Evolutionary conservation across 768 basidiomycete species (phyloP), one percentile per base, ranked within the genome.

Genomic region (Leucocoprinus birnbaumii): DNA sequence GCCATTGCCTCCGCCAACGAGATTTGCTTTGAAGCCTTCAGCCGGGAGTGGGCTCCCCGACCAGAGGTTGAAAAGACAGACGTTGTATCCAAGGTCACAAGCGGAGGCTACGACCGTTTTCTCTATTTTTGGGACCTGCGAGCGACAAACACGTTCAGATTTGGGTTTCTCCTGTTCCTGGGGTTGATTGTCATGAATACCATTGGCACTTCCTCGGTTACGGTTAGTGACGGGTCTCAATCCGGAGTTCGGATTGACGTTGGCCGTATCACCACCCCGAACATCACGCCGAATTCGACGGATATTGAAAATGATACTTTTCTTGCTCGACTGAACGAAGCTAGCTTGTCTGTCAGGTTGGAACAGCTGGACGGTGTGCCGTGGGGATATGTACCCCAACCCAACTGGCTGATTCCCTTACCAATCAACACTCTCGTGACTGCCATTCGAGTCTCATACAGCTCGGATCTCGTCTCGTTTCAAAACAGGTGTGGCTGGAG

Each of bases 331-430:
- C 40, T 42, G 16, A 2, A 14, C 3, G 18, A 42, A 43, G 27
- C 51, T 0, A 18, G 19, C 13, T 24, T 53, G 52, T 16, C 38
- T n/a, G 44, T 46, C 1, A 37, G 44, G 19, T 44, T 53, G 2
- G 52, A 53, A 34, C 43, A 46, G 44, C 11, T 46, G 52, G 14
- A n/a, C 24, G 19, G 14, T 13, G 3, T 16, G 2, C 21, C 52
- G 3, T 45, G 31, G 43, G 52, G 52, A 46, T 53, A 46, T 16
- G 24, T 45, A 5, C 19, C 43, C 31, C 21, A 45, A 16, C 38
- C 49, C 3, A 51, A 51, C n/a, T 41, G 35, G 37, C 38, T 51
- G 11, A 51, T 51, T n/a, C 49, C 49, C 9, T 19, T 51, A 19
- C 49, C 49, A n/a, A 25, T 16, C 8, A 16, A 40, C 10, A 24